Base-by-base conservation (phyloP, 208 protist genomes). In the Tritrichomonas foetus region DNA sequence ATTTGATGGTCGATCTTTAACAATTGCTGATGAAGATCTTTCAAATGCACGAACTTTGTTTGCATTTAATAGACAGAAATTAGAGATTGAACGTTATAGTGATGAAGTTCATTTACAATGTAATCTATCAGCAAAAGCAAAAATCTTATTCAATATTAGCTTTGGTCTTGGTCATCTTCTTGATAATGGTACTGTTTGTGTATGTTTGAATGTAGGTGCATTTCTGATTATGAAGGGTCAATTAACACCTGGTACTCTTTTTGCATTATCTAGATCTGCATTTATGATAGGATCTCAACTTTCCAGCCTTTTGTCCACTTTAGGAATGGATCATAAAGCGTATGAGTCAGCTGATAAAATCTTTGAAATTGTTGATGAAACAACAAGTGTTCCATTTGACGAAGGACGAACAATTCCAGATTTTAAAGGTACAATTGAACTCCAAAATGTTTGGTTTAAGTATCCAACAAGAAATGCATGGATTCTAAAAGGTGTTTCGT, bases 401-500 rank as follows among this genome's bases (percentile, higher is more conserved):
- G 36, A 44, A 9, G 69, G 69, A 47, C 8, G 11, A 8, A 47
- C 5, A 39, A 13, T 44, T n/a, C 1, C 2, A 78, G 8, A 3
- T n/a, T 78, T 78, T 5, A 78, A 78, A 78, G 69, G 69, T 13
- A 47, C 11, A 20, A 78, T 78, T 44, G 69, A 78, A 44, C 44
- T 78, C 69, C 3, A 78, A 20, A 78, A 78, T 78, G 69, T 78
- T 78, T 78, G 69, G 69, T 78, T 78, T 20, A 78, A 78, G 44
- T 78, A 78, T 78, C 69, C 69, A 44, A 78, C 69, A 44, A 25
- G 69, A 27, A 25, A 78, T 44, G 14, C 27, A 47, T 78, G 69
- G 69, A 33, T 78, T 47, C 36, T 78, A 20, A 36, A 78, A 47
- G 25, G 25, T 47, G 69, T 78, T 47, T 78, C 69, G 9, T 44